phyloP scores from a whole-genome alignment of 768 basidiomycete species.

The Pisolithus microcarpus region DNA sequence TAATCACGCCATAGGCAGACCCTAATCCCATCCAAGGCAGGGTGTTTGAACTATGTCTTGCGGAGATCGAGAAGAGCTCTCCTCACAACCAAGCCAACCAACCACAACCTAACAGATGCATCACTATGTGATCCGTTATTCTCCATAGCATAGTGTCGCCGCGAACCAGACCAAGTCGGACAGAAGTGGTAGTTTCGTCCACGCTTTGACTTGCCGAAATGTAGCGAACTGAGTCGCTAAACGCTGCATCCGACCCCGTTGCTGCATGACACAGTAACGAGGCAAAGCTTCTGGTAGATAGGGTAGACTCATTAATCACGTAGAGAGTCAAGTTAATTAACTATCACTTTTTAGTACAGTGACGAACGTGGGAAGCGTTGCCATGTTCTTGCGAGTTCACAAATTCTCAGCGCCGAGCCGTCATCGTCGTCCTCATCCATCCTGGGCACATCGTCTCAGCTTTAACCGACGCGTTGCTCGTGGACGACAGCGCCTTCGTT shows the following conservation, averaged over 20 bases:
- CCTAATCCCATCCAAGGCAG: conserved; percentile 40
- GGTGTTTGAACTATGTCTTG: conserved; percentile 79
- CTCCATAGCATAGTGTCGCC: not conserved
- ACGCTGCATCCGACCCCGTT: too few relatives aligned
- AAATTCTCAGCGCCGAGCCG: not conserved
- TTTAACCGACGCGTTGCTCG: conserved; percentile 9
- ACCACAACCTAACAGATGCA: conserved; percentile 38
- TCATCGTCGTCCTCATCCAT: not conserved
- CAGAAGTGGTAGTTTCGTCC: too few relatives aligned
- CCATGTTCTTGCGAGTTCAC: too few relatives aligned
- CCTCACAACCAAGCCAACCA: conserved; percentile 43
- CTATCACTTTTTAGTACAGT: too few relatives aligned
- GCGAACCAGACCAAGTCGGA: too few relatives aligned
- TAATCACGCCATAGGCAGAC: not conserved
- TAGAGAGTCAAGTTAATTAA: too few relatives aligned
- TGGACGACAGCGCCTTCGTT: conserved; percentile 17
- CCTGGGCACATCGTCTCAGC: not conserved
- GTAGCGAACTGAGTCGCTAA: too few relatives aligned
- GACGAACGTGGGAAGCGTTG: too few relatives aligned
- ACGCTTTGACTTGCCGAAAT: too few relatives aligned
- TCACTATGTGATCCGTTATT: conserved; percentile 43
- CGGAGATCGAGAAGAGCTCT: conserved; percentile 72
- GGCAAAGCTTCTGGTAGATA: too few relatives aligned
- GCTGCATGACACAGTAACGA: too few relatives aligned
- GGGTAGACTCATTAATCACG: too few relatives aligned